Conservation (phyloP, 257 asterid species). For the Solanum medicagineum region DNA sequence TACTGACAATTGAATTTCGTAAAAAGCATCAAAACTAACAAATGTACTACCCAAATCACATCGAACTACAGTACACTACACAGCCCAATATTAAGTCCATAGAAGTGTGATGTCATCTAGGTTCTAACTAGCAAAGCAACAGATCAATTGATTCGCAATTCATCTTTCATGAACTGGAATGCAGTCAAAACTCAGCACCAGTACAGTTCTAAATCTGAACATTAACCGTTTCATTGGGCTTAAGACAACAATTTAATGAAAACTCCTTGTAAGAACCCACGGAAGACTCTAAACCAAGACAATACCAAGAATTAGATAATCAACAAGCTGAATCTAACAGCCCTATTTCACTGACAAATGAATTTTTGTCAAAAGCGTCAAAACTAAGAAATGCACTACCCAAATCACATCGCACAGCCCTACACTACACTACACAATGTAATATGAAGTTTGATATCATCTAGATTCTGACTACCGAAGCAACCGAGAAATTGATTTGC, state of each 20-base stretch:
- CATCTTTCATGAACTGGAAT: neutral
- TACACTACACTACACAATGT: neutral
- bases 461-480: neutral
- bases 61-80: neutral
- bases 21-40: neutral
- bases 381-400: neutral
- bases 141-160: neutral
- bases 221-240: neutral
- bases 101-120: neutral
- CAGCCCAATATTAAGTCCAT: neutral
- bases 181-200: neutral
- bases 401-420: neutral
- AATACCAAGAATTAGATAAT: neutral
- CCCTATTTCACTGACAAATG: neutral
- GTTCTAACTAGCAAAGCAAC: neutral
- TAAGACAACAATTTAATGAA: neutral
- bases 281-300: neutral
- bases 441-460: neutral
- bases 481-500: neutral
- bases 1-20: neutral
- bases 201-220: neutral
- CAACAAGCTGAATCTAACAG: conserved; percentile 1
- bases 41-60: neutral
- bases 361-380: neutral
- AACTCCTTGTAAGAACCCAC: neutral